phyloP scores from a whole-genome alignment of 106 monocot genomes.

The Posidonia australis region DNA sequence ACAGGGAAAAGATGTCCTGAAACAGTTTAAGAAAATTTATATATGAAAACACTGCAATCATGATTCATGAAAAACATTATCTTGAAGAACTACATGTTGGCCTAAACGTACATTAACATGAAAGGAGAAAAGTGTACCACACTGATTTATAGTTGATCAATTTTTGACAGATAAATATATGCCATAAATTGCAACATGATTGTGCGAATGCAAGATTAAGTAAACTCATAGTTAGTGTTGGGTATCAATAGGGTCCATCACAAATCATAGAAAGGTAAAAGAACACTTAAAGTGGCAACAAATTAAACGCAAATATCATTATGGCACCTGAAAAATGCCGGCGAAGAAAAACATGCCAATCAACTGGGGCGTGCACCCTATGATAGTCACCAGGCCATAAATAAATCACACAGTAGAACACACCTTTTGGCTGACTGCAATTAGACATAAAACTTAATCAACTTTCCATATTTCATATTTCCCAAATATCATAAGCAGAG shows the following conservation, averaged over 20 bases:
- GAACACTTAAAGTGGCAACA: neutral
- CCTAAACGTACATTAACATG: neutral
- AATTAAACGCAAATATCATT: neutral
- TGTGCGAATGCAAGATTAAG: too few species aligned
- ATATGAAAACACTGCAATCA: neutral
- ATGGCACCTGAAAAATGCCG: constrained; percentile 74
- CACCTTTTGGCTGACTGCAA: constrained; percentile 68
- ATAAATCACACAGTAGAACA: constrained; percentile 93
- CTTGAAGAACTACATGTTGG: neutral
- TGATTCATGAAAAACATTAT: neutral
- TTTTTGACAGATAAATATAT: too few species aligned
- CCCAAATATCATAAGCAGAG: neutral
- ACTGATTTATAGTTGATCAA: too few species aligned
- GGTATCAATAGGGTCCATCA: too few species aligned
- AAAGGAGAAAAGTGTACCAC: too few species aligned
- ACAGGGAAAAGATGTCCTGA: constrained; percentile 72
- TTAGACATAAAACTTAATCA: neutral
- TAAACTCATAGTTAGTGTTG: too few species aligned
- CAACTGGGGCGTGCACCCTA: constrained; percentile 80
- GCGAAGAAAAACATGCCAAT: constrained; percentile 74
- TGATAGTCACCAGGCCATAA: constrained; percentile 82
- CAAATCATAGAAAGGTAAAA: too few species aligned
- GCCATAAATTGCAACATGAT: too few species aligned
- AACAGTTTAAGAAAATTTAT: constrained; percentile 4
- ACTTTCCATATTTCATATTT: neutral